Conservation (phyloP, 2,329 filamentous ascomycete species). For the Botrytis pseudocinerea region DNA sequence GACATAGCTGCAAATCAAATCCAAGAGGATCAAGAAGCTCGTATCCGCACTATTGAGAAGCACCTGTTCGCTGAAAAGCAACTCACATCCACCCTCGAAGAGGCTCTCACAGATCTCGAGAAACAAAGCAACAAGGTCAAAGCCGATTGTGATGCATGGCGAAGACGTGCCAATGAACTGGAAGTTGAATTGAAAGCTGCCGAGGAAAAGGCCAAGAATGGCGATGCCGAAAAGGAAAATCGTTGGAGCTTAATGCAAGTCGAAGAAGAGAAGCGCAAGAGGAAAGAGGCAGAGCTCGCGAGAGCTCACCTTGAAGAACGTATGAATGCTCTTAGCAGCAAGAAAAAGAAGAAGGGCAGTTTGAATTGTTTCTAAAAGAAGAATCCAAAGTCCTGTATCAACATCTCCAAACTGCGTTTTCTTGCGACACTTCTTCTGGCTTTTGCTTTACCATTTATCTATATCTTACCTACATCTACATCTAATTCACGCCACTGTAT, state of each 20-base stretch:
- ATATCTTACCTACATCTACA: not conserved
- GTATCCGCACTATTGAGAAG: slow-evolving; percentile 95
- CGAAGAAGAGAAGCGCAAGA: slow-evolving; percentile 93
- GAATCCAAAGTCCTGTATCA: slow-evolving; percentile 14
- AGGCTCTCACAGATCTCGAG: slow-evolving; percentile 92
- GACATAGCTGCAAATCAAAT: slow-evolving; percentile 75
- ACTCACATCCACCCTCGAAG: slow-evolving; percentile 90
- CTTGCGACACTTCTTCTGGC: not conserved
- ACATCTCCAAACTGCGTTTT: not conserved
- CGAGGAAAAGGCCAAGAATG: slow-evolving; percentile 45
- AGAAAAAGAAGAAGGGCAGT: slow-evolving; percentile 77
- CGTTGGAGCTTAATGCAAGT: slow-evolving; percentile 81
- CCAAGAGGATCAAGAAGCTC: slow-evolving; percentile 91
- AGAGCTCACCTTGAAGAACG: slow-evolving; percentile 87
- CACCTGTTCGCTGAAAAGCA: slow-evolving; percentile 95
- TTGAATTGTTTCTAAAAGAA: slow-evolving; percentile 81
- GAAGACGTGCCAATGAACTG: slow-evolving; percentile 72
- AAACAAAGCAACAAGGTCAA: slow-evolving; percentile 89
- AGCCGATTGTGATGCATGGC: slow-evolving; percentile 85
- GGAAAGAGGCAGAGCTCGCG: slow-evolving; percentile 85
- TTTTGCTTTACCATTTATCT: slow-evolving; percentile 1
- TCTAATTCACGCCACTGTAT: slow-evolving; percentile 18
- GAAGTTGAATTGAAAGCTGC: slow-evolving; percentile 53
- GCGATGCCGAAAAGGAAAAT: slow-evolving; percentile 43
- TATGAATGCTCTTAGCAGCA: slow-evolving; percentile 84